Base-by-base conservation (phyloP, 2,329 filamentous ascomycete species). In the Cladosporium sp. region DNA sequence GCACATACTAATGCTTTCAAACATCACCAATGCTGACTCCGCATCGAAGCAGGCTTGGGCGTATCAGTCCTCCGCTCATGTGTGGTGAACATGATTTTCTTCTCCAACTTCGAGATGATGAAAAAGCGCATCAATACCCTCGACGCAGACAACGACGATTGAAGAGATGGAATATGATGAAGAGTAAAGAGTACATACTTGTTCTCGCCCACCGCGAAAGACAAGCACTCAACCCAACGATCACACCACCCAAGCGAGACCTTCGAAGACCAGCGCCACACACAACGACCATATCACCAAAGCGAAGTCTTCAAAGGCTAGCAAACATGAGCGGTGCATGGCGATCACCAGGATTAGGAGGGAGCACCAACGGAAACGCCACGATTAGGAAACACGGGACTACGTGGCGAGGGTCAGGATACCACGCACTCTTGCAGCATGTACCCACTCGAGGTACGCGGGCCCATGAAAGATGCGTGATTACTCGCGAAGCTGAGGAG, bases 11-110 rank as follows among this genome's bases (percentile, higher is more conserved):
- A 48, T 34, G 3, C 12, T 35, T 32, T 9, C 2, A 15, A 17
- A 36, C 19, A 48, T 17, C 25, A 50, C 20, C 22, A 24, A 57
- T 32, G 36, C 24, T 45, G 37, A 50, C 50, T 45, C 47, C 34
- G 49, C 42, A 42, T 40, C 40, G 28, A 34, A 37, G 15, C 56
- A 78, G 76, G 78, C 28, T 80, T 95, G 3, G 89, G 86, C 20
- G 90, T 94, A 24, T 92, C 89, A 36, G 92, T 94, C 85, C 82
- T 84, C 63, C 85, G 90, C 57, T 92, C 89, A 12, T 91, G 88
- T 66, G 80, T 90, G 53, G 86, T 94, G 65, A 95, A 95, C 71
- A 89, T 90, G 64, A 89, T 95, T 66, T 95, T 95, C 80, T 95
- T 95, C 76, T 91, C 89, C 42, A 88, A 86, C 37, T 95, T 94